Evolutionary conservation across 2,329 filamentous ascomycete genomes (phyloP), one percentile per base, ranked within the genome.

Genomic region (Apiospora koreana): DNA sequence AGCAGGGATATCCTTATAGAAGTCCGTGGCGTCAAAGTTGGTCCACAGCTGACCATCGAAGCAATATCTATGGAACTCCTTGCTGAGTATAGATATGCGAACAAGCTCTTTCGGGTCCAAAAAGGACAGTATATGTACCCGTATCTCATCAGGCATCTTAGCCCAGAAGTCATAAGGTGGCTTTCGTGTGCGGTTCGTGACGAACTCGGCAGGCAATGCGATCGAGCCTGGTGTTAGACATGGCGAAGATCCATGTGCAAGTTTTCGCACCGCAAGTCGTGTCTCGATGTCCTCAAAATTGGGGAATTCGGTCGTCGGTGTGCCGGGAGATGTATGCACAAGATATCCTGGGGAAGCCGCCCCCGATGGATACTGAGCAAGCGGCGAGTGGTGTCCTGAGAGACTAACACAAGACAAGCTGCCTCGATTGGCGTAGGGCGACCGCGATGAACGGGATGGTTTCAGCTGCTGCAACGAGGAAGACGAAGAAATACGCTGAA

Each of bases 1-100:
- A 28, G 93, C 93, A 0, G 95, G 92, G 73, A 98, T 98, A 68
- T 94, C 89, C 73, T 88, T 89, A 79, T 98, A 98, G 80, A 95
- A 98, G 67, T 93, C 91, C 9, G 94, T 92, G 1, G 93, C 90
- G 79, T 98, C 94, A 66, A 98, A 87, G 54, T 88, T 89, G 3
- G 90, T 91, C 96, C 96, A 99, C 21, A 98, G 83, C 82, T 99
- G 96, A 1, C 96, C 96, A 79, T 99, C 95, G 76, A 95, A 97
- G 82, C 95, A 98, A 81, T 93, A 90, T 65, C 87, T 86, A 80
- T 97, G 86, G 85, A 96, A 98, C 7, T 87, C 82, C 79, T 91
- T 94, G 78, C 91, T 95, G 25, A 96, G 92, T 23, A 89, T 84
- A 0, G 95, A 97, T 69, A 89, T 88, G 71, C 91, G 88, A 14